phyloP scores from a whole-genome alignment of 306 rosid species.

The Corylus americana region DNA sequence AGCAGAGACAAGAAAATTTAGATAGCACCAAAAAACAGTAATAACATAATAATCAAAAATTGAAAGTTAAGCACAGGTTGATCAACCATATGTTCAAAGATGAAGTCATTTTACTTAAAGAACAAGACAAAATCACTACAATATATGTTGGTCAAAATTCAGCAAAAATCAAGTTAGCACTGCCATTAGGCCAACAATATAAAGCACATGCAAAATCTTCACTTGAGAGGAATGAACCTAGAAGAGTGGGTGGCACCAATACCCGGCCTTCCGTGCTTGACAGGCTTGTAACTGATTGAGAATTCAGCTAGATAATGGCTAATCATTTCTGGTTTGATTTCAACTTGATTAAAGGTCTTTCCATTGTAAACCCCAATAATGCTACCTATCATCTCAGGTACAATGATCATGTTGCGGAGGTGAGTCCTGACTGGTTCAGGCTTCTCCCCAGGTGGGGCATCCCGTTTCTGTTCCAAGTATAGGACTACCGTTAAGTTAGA shows the following conservation, averaged over 20 bases:
- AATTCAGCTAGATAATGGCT: conserved; percentile 45
- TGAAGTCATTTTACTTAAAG: neutral
- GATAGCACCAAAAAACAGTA: neutral
- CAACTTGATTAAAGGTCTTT: conserved; percentile 58
- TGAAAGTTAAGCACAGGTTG: neutral
- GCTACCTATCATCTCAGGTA: conserved; percentile 51
- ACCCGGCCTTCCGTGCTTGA: conserved; percentile 47
- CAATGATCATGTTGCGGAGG: conserved; percentile 48
- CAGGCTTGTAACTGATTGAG: conserved; percentile 37
- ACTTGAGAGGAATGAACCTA: conserved; percentile 45
- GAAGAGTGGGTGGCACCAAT: conserved; percentile 44
- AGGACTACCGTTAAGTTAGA: neutral
- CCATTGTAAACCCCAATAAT: conserved; percentile 45
- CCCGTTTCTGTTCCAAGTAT: conserved; percentile 32
- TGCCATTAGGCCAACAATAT: neutral
- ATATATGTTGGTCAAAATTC: neutral
- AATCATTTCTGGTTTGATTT: conserved; percentile 57
- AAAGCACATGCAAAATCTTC: neutral
- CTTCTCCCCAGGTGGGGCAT: conserved; percentile 42
- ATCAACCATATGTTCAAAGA: neutral
- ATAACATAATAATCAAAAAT: neutral
- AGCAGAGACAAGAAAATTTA: too few species aligned
- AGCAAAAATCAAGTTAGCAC: neutral
- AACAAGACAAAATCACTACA: neutral
- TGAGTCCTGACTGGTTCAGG: conserved; percentile 41